These are phyloP conservation scores for Blastomyces parvus DNA, from an alignment of 2,329 filamentous ascomycete genomes.

Conservation along the genomic window DNA sequence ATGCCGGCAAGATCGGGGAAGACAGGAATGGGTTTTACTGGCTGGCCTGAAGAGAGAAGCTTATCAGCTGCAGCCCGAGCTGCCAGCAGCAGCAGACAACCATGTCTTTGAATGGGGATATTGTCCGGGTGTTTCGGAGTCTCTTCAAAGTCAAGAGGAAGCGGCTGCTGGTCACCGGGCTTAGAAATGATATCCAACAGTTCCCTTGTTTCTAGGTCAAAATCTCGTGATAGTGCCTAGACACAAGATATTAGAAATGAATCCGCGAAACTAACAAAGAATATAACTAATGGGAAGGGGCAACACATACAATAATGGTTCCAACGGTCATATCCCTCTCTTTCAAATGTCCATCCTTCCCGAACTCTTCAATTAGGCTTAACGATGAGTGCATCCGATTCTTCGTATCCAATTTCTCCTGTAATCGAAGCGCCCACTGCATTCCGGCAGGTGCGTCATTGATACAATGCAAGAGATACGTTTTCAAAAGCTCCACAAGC, in stretches of 20 bases:
- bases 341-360: slow-evolving; percentile 40
- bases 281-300: background rate
- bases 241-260: slow-evolving; percentile 8
- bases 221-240: slow-evolving; percentile 45
- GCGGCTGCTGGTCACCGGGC: slow-evolving; percentile 31
- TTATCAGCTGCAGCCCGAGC: slow-evolving; percentile 43
- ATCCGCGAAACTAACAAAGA: background rate
- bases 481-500: slow-evolving; percentile 51
- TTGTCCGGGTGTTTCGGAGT: slow-evolving; percentile 44
- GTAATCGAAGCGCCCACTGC: slow-evolving; percentile 42
- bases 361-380: slow-evolving; percentile 42
- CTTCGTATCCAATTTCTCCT: slow-evolving; percentile 48
- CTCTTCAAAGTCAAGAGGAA: slow-evolving; percentile 45
- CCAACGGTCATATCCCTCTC: slow-evolving; percentile 48
- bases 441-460: slow-evolving; percentile 31
- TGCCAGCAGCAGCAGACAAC: slow-evolving; percentile 45
- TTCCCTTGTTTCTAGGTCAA: slow-evolving; percentile 41
- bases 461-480: slow-evolving; percentile 43
- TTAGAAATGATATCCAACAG: slow-evolving; percentile 39
- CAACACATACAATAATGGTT: slow-evolving; percentile 41
- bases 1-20: slow-evolving; percentile 47
- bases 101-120: slow-evolving; percentile 48
- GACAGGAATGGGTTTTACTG: slow-evolving; percentile 34
- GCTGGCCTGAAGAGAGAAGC: slow-evolving; percentile 38
- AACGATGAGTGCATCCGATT: slow-evolving; percentile 42